Evolutionary conservation across 139 green algal genomes (phyloP).

Genomic region (Klebsormidium nitens): DNA sequence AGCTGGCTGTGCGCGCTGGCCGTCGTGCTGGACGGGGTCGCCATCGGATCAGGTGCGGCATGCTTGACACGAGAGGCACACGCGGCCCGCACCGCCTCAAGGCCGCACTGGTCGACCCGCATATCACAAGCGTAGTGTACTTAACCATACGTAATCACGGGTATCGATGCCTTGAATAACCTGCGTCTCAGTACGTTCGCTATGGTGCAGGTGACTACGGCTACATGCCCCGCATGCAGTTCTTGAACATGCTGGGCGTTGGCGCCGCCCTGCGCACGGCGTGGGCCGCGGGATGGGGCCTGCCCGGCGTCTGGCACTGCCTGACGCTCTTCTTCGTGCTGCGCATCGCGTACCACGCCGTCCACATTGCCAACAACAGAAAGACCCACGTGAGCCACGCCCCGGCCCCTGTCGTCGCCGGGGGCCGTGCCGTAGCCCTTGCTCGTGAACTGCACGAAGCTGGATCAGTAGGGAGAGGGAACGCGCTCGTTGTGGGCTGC

Average conservation of each 20-base stretch:
- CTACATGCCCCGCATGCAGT: conserved; percentile 1
- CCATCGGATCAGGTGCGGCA: conserved; percentile 6
- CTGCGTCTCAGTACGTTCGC: not conserved
- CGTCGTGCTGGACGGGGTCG: not conserved
- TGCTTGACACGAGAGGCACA: not conserved
- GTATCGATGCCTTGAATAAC: too few species aligned
- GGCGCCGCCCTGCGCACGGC: not conserved
- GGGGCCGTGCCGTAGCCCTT: too few species aligned
- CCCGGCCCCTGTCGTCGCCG: too few species aligned
- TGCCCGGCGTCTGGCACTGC: conserved; percentile 4
- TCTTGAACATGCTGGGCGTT: conserved; percentile 9
- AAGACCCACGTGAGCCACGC: too few species aligned
- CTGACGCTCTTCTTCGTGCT: conserved; percentile 26
- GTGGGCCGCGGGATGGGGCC: not conserved
- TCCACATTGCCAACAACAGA: conserved; percentile 16
- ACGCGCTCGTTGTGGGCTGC: too few species aligned
- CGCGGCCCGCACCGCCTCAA: not conserved
- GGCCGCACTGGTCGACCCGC: not conserved
- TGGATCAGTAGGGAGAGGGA: too few species aligned
- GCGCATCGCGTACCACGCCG: not conserved
- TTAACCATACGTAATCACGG: too few species aligned
- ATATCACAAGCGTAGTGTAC: too few species aligned
- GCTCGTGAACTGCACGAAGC: too few species aligned
- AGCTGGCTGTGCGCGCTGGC: not conserved
- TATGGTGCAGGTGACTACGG: not conserved